Conservation (phyloP, 495 filamentous ascomycete species). For the Aspergillus cavernicola region DNA sequence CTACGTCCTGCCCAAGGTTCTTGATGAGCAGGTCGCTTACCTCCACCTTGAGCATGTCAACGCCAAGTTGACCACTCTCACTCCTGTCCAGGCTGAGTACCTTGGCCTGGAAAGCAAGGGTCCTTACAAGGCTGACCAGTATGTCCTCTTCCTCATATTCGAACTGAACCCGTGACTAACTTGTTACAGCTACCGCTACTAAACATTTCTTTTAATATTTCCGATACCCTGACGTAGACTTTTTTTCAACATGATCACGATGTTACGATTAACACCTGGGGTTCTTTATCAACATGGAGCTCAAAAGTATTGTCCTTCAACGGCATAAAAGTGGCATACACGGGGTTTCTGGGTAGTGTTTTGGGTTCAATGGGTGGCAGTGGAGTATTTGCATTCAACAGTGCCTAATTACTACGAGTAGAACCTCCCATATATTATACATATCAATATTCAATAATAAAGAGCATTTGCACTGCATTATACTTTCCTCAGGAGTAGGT, state of each 20-base stretch:
- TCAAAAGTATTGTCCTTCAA: constrained; percentile 62
- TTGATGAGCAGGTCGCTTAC: constrained; percentile 95
- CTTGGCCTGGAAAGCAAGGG: constrained; percentile 78
- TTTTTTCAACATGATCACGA: constrained; percentile 65
- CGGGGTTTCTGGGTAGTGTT: constrained; percentile 33
- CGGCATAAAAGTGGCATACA: constrained; percentile 53
- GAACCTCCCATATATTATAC: background rate
- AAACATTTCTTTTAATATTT: constrained; percentile 36
- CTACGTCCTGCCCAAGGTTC: constrained; percentile 96
- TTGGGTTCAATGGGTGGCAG: constrained; percentile 35
- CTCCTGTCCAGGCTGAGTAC: constrained; percentile 87
- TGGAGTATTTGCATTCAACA: constrained; percentile 50
- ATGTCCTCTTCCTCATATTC: background rate
- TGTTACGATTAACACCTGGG: constrained; percentile 52
- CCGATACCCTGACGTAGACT: constrained; percentile 42
- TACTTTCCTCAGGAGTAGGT: too few species aligned
- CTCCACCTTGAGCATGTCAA: constrained; percentile 94
- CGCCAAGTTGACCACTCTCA: constrained; percentile 83
- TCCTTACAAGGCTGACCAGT: constrained; percentile 84
- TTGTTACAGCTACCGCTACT: constrained; percentile 49
- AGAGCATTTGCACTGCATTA: background rate
- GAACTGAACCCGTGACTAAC: constrained; percentile 15
- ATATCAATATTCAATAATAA: constrained; percentile 6
- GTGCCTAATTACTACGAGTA: constrained; percentile 25
- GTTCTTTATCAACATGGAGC: constrained; percentile 47